Evolutionary conservation across 305 asterid genomes (phyloP), one percentile per base, ranked within the genome.

Genomic region (Fraxinus paxiana): DNA sequence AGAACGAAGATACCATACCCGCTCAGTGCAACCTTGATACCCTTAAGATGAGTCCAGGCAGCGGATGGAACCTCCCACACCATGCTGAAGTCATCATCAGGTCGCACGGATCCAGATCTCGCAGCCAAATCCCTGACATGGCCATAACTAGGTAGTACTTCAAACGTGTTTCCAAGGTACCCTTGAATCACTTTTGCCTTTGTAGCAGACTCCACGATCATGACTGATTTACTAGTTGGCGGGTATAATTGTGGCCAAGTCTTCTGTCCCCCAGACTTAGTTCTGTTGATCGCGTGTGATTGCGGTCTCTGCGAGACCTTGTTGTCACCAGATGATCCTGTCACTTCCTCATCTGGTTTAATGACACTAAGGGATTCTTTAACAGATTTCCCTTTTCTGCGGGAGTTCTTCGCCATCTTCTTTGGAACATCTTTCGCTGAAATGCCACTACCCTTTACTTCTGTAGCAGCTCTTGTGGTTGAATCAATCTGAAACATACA

Each of bases 91-190:
- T 93, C 94, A 88, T 95, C 98, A 85, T 91, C 93, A 54, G 99
- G 99, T 79, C 98, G 88, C 79, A 95, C 99, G 8, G 99, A 93
- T 85, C 97, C 98, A 18, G 98, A 93, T 85, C 97, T 91, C 28
- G 94, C 97, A 82, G 99, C 99, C 91, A 95, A 89, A 90, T 93
- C 97, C 90, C 99, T 90, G 51, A 95, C 93, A 90, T 93, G 99
- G 34, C 99, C 98, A 84, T 92, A 89, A 88, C 99, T 95, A 0
- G 99, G 97, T 35, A 93, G 80, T 67, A 95, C 99, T 90, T 95
- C 98, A 83, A 90, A 95, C 97, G 90, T 91, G 83, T 90, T 90
- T 69, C 99, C 98, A 77, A 95, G 97, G 88, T 95, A 95, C 82
- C 96, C 94, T 88, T 95, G 99, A 83, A 95, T 93, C 70, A 93